Evolutionary conservation across 129 eudicot genomes (phyloP), one percentile per base, ranked within the genome.

Genomic region (Pittosporum tobira): DNA sequence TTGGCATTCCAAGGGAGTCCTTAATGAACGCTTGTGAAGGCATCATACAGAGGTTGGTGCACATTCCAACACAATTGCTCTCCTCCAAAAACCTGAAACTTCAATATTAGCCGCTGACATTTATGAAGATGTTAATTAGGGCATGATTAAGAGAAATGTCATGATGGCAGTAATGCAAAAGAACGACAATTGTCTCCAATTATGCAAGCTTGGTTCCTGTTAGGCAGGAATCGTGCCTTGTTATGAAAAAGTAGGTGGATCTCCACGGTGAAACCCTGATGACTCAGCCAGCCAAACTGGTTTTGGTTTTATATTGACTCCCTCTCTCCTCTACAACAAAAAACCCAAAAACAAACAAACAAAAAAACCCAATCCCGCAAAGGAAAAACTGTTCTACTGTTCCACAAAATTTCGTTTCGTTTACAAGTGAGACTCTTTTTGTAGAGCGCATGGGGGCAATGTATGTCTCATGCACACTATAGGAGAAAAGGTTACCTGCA

Each of bases 11-110:
- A 12, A 91, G 70, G 1, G 89, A 73, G 26, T 74, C 71, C 74
- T 91, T 86, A 49, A 91, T 71, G 81, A 91, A 91, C 63, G 71
- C 66, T 77, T 91, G 98, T 27, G 95, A 78, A 9, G 98, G 95
- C 79, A 80, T 73, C 81, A 86, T 91, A 70, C 98, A 91, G 15
- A 91, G 87, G 58, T 86, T 91, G 56, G 90, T 91, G 84, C 98
- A 91, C 88, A 91, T 86, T 59, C 95, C 95, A 26, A 83, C 90
- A 55, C 98, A 91, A 68, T 86, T 91, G 16, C 76, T 71, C 71
- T 73, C 80, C 73, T 86, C 94, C 70, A 91, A 46, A 59, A 91
- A 86, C 90, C 98, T 86, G 61, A 25, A 58, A 31, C 61, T 51
- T 66, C 6, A 66, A 38, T 20, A n/a, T 65, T 52, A 65, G 59